Evolutionary conservation across 2,329 filamentous ascomycete genomes (phyloP).

Genomic region (Alternaria sp.): DNA sequence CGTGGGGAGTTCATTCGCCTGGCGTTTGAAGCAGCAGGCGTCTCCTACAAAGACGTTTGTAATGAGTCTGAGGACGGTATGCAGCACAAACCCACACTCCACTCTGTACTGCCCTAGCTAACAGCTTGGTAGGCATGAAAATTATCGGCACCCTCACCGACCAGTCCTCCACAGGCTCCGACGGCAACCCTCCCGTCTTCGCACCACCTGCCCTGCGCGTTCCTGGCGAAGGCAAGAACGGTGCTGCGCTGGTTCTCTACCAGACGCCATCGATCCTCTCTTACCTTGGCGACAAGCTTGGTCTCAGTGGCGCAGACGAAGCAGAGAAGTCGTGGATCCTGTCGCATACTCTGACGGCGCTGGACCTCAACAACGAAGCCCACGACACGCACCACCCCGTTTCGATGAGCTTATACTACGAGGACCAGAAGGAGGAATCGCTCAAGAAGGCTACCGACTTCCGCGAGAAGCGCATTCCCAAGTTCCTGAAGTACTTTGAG

Average conservation of each 20-base stretch:
- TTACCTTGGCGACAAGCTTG: conserved; percentile 71
- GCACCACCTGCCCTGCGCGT: conserved; percentile 71
- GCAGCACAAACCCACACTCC: not conserved
- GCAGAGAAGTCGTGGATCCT: conserved; percentile 66
- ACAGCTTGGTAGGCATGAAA: conserved; percentile 48
- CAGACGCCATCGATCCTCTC: conserved; percentile 78
- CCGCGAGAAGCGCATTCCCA: conserved; percentile 70
- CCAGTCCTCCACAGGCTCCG: conserved; percentile 57
- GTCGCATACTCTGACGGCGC: conserved; percentile 70
- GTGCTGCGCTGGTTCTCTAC: conserved; percentile 65
- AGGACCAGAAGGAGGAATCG: conserved; percentile 76
- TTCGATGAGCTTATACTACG: conserved; percentile 67
- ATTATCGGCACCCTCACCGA: conserved; percentile 60
- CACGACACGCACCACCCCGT: conserved; percentile 82
- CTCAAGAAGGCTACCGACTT: conserved; percentile 66
- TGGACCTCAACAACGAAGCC: conserved; percentile 75
- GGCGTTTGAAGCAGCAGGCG: conserved; percentile 72
- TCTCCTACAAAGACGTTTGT: conserved; percentile 70
- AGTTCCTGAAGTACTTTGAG: conserved; percentile 76
- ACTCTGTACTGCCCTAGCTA: not conserved
- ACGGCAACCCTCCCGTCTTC: conserved; percentile 69
- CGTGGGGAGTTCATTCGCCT: conserved; percentile 79
- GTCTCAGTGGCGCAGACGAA: conserved; percentile 62
- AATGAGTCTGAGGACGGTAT: conserved; percentile 58
- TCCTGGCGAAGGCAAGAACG: conserved; percentile 59